These are phyloP conservation scores for Xylaria sp. DNA, from an alignment of 2,329 filamentous ascomycete species.

Conservation along the genomic window DNA sequence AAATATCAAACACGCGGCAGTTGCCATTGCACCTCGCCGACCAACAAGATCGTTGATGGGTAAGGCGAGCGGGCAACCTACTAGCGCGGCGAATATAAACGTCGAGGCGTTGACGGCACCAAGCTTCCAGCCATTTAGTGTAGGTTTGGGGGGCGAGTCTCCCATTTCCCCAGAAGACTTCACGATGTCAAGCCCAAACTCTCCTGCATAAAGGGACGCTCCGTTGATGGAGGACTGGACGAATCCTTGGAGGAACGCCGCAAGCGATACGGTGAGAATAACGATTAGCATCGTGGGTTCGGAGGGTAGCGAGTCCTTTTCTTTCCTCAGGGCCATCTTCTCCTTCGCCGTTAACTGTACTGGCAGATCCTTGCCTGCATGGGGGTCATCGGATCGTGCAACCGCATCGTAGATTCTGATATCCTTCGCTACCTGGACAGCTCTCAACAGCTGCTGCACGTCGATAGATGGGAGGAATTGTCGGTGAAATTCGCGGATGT, in stretches of 20 bases:
- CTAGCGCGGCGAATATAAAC: constrained; percentile 54
- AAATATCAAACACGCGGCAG: constrained; percentile 55
- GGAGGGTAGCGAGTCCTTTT: constrained; percentile 55
- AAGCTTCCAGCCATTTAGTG: constrained; percentile 52
- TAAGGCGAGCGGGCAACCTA: constrained; percentile 55
- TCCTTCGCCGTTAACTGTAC: constrained; percentile 53
- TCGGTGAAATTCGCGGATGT: constrained; percentile 51
- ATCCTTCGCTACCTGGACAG: constrained; percentile 56
- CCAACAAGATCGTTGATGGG: constrained; percentile 57
- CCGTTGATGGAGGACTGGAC: constrained; percentile 59
- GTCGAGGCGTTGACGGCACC: constrained; percentile 56
- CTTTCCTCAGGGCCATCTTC: constrained; percentile 52
- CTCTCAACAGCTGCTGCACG: constrained; percentile 51
- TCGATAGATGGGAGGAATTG: constrained; percentile 48
- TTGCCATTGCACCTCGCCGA: constrained; percentile 54
- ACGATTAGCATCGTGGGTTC: constrained; percentile 55
- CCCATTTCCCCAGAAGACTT: not conserved
- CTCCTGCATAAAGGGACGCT: constrained; percentile 50
- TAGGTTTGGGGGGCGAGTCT: not conserved
- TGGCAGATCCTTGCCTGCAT: constrained; percentile 43
- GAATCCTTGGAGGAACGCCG: constrained; percentile 58
- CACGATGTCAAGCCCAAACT: constrained; percentile 23
- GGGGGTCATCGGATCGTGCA: constrained; percentile 46
- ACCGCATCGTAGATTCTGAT: constrained; percentile 54
- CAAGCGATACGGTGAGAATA: constrained; percentile 57